A percentile compares a stretch with the other conserved stretches of the same genome.
Evolutionary conservation across 192 early-diverging fungal species (phyloP).

Genomic region (Entomortierella chlamydospora): DNA sequence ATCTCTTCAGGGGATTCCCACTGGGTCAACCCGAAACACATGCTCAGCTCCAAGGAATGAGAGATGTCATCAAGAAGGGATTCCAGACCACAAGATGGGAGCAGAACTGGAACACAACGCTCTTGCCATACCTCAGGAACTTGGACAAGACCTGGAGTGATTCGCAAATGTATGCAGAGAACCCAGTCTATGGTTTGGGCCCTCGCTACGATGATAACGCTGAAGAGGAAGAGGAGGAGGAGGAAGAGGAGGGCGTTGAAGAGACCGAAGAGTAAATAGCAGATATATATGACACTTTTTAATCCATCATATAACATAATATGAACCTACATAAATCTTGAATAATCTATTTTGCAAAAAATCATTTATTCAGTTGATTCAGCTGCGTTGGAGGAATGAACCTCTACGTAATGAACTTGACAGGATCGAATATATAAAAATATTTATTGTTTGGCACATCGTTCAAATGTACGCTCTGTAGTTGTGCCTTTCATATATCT

Average conservation of each 20-base stretch:
- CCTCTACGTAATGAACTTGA: too few relatives aligned
- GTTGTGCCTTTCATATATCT: too few relatives aligned
- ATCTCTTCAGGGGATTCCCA: conserved; percentile 40
- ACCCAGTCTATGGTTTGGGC: conserved; percentile 27
- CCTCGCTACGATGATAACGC: conserved; percentile 1
- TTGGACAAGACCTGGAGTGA: conserved; percentile 53
- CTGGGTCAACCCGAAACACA: conserved; percentile 30
- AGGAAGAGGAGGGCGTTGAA: conserved; percentile 11
- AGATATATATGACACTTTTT: too few relatives aligned
- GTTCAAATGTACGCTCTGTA: too few relatives aligned
- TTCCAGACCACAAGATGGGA: conserved; percentile 49
- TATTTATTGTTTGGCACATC: too few relatives aligned
- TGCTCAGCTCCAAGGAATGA: conserved; percentile 31
- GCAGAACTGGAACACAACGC: conserved; percentile 40
- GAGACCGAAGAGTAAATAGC: conserved; percentile 19
- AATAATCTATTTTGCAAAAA: too few relatives aligned
- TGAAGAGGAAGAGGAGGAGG: conserved; percentile 8
- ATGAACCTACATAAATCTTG: too few relatives aligned
- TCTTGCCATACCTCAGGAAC: conserved; percentile 38
- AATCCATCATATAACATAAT: too few relatives aligned
- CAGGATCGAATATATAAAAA: too few relatives aligned
- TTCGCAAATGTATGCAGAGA: conserved; percentile 52
- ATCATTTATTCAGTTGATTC: too few relatives aligned
- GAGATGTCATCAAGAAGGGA: conserved; percentile 16
- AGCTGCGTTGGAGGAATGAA: too few relatives aligned